Evolutionary conservation across 2,329 filamentous ascomycete genomes (phyloP), one percentile per base, ranked within the genome.

Genomic region (Exophiala sp.): DNA sequence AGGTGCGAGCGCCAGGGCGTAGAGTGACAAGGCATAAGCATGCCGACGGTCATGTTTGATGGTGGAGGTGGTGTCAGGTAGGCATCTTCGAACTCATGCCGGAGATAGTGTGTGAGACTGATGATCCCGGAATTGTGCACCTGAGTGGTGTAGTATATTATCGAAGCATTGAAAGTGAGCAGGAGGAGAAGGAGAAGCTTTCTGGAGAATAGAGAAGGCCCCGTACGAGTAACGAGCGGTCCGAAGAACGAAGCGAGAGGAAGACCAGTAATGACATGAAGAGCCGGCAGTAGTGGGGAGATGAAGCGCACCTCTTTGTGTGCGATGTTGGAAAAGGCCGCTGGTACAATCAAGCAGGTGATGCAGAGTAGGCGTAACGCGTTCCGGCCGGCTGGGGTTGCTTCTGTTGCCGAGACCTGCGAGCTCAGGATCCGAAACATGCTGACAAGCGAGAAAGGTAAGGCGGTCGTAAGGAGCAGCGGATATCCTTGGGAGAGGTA

Each of bases 261-360:
- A 0, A 83, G 81, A 0, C 90, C 89, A 1, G 88, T 83, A 36
- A 97, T 76, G 58, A 96, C 75, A 68, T 94, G 89, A 5, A 99
- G 79, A n/a, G 86, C 80, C 1, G 94, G 92, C 1, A 97, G 80
- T 14, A 99, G 80, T 1, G 94, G 92, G 65, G 95, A 96, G 62
- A 97, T 88, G 75, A 99, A 99, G 65, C 94, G 89, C 63, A 96
- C 89, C 77, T 99, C 94, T 70, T 99, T 99, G 74, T 99, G 94
- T 1, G 90, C 85, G 62, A 97, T 88, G 43, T 88, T 67, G 1
- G 89, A 95, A 33, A 97, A 79, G 2, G 77, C 70, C 1, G 73
- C 68, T 8, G 88, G 72, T 53, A 86, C 87, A 29, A 82, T 70
- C 50, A 85, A 59, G 39, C 86, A 77, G 6, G 82, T 75, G 29